Evolutionary conservation across 2,329 filamentous ascomycete genomes (phyloP), one percentile per base, ranked within the genome.

Genomic region (Thermomyces lanuginosus): DNA sequence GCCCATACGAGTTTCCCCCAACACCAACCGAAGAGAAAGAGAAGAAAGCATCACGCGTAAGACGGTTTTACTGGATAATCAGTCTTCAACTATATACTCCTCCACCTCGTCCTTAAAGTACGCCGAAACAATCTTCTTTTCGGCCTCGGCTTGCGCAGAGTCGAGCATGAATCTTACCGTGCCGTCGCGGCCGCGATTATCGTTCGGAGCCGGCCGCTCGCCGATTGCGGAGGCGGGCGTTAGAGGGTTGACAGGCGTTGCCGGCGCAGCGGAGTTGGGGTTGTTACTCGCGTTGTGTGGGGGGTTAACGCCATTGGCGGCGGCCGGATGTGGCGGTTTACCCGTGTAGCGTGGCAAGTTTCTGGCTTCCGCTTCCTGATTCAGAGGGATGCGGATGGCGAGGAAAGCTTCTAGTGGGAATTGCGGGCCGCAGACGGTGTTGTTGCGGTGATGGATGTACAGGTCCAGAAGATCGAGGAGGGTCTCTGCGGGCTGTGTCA

Each of bases 121-220:
- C 26, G 66, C 61, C 3, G 64, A 63, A 2, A 84, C 76, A 8
- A 66, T 62, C 8, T 65, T 63, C 40, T 71, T 69, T 53, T 98
- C 89, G 9, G 64, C 62, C 24, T 67, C 65, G 2, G 83, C 83
- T 26, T 76, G 68, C 29, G 76, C 74, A 0, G 75, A 70, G 37
- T 92, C 79, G 25, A 95, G 74, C 53, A 93, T 81, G 49, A 92
- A 95, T 5, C 89, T 70, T 37, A 91, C 72, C 0, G 86, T 92
- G 5, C 78, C 78, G 12, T 81, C 76, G 16, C 60, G 55, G 5
- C 63, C 58, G 8, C 55, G 47, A n/a, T n/a, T n/a, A 32, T 63
- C 58, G 8, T 43, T 58, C 17, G 42, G 47, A 35, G 41, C 51
- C 36, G 42, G 54, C 24, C 41, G 65, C 50, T 53, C 56, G 36